A percentile compares a stretch with the other conserved stretches of the same genome.
phyloP scores from a whole-genome alignment of 345 rosid species.

The Citrus unshiu region DNA sequence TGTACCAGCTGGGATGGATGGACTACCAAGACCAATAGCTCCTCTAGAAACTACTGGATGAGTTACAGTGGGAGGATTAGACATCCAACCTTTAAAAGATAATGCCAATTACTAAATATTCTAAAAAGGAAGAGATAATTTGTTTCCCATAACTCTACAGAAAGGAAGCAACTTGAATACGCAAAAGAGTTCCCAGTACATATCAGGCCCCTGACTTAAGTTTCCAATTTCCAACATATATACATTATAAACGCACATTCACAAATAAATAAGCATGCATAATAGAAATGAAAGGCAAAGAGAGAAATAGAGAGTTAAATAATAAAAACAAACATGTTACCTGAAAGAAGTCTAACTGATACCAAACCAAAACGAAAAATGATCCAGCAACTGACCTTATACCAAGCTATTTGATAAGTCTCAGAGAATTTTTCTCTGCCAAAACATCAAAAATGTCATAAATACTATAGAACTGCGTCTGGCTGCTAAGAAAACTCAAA shows the following conservation, averaged over 20 bases:
- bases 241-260: background rate
- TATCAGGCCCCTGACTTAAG: conserved; percentile 18
- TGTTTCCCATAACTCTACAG: background rate
- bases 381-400: conserved; percentile 19
- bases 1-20: conserved; percentile 72
- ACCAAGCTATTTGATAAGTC: conserved; percentile 12
- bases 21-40: conserved; percentile 83
- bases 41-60: conserved; percentile 82
- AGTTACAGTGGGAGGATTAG: conserved; percentile 77
- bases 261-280: background rate
- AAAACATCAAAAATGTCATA: conserved; percentile 4
- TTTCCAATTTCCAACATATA: conserved; percentile 3
- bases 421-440: conserved; percentile 8
- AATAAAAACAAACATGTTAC: conserved; percentile 19
- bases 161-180: background rate
- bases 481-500: too few relatives aligned
- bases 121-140: background rate
- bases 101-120: background rate
- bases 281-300: background rate
- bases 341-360: conserved; percentile 5
- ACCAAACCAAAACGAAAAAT: background rate
- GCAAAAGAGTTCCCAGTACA: background rate
- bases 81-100: conserved; percentile 70
- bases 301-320: background rate
- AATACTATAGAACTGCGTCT: background rate